Conservation (phyloP, 2,329 filamentous ascomycete species). For the Penicillium sp. region DNA sequence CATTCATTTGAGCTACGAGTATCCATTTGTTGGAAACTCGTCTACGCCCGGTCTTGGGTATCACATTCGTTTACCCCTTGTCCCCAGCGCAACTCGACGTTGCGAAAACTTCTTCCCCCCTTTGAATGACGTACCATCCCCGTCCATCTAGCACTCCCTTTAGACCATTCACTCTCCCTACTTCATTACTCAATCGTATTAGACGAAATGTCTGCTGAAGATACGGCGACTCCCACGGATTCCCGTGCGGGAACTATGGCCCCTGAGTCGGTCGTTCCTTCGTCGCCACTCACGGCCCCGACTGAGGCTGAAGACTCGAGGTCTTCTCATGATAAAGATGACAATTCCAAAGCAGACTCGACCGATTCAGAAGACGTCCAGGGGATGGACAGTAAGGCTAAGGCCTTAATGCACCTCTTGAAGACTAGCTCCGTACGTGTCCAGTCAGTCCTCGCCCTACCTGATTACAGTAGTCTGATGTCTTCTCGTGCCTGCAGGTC, state of each 20-base stretch:
- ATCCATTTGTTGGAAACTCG: neutral
- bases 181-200: neutral
- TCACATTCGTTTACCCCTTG: neutral
- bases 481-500: conserved; percentile 28
- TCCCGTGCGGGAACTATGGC: conserved; percentile 23
- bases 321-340: conserved; percentile 6
- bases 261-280: conserved; percentile 30
- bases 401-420: conserved; percentile 44
- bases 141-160: neutral
- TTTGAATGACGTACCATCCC: conserved; percentile 1
- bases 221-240: conserved; percentile 24
- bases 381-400: conserved; percentile 43
- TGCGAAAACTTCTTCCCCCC: neutral
- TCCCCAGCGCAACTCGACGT: neutral
- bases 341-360: conserved; percentile 20
- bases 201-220: conserved; percentile 24
- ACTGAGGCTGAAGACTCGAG: conserved; percentile 13
- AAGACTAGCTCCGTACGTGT: conserved; percentile 44
- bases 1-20: neutral
- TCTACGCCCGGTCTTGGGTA: neutral
- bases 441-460: neutral
- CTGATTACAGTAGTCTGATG: neutral
- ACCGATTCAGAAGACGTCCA: conserved; percentile 31
- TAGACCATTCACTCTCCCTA: neutral
- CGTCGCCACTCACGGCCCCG: conserved; percentile 25